Percentiles rank a stretch among this genome's conserved stretches.
Conservation (phyloP, 306 rosid species). For the Prunus campanulata region DNA sequence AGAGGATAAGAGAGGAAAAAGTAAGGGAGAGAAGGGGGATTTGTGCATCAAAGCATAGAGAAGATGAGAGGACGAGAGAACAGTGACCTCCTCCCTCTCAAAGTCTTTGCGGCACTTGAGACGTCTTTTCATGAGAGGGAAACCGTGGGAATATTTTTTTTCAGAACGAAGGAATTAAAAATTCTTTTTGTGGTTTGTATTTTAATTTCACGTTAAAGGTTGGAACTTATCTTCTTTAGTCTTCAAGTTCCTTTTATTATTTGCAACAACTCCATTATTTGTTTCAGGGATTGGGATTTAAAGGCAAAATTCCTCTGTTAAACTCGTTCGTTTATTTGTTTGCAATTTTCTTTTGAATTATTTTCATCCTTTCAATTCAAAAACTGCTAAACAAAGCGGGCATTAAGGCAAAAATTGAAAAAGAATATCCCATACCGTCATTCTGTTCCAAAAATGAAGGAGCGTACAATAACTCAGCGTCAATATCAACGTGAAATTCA, state of each 20-base stretch:
- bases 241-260: not conserved
- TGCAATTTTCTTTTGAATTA: not conserved
- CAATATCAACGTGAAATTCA: slow-evolving; percentile 16
- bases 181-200: no score
- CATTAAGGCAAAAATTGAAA: not conserved
- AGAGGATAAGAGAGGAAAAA: no score
- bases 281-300: not conserved
- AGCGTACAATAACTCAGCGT: not conserved
- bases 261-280: not conserved
- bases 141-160: no score
- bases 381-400: not conserved
- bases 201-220: not conserved
- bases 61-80: no score
- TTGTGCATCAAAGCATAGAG: no score
- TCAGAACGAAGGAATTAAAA: no score
- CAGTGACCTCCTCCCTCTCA: no score
- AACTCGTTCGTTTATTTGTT: not conserved
- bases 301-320: not conserved
- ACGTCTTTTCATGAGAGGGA: no score
- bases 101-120: no score
- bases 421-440: not conserved
- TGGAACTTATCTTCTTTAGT: not conserved
- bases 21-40: no score
- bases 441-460: slow-evolving; percentile 14
- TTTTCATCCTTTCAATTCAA: not conserved